Evolutionary conservation across 1,284 basidiomycete genomes (phyloP).

Genomic region (Farysia itapuensis): DNA sequence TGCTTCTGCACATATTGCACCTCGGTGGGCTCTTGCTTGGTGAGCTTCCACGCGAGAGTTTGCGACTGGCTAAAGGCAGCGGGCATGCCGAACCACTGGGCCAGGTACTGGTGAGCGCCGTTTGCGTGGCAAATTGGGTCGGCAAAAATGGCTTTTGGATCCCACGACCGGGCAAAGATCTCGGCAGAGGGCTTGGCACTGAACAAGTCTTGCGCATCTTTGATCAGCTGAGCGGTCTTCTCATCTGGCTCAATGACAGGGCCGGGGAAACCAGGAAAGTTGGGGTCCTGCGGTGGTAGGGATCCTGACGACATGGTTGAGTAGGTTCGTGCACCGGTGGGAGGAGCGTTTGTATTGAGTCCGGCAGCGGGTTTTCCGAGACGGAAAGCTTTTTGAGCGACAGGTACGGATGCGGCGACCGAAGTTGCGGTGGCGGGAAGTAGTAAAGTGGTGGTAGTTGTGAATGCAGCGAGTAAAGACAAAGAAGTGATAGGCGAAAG

Average conservation of each 20-base stretch:
- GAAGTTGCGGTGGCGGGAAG: too few species aligned
- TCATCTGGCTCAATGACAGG: conserved; percentile 4
- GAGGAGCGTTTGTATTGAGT: neutral
- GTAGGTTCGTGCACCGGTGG: neutral
- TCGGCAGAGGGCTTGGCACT: conserved; percentile 66
- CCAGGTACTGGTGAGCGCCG: conserved; percentile 14
- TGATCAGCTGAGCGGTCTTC: conserved; percentile 6
- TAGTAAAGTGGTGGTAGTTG: too few species aligned
- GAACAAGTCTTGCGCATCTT: conserved; percentile 63
- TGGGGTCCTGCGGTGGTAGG: neutral
- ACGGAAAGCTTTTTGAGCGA: neutral
- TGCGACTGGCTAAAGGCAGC: conserved; percentile 66
- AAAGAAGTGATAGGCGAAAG: too few species aligned
- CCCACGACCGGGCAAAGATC: conserved; percentile 68
- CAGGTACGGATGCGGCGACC: too few species aligned
- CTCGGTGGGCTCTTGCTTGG: conserved; percentile 64
- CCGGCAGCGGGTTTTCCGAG: neutral
- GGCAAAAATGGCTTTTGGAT: conserved; percentile 68
- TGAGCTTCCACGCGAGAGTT: conserved; percentile 66
- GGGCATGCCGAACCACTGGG: conserved; percentile 69
- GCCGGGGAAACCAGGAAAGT: conserved; percentile 1
- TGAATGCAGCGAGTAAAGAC: too few species aligned
- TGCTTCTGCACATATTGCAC: conserved; percentile 69
- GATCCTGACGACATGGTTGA: conserved; percentile 11
- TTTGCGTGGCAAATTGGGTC: conserved; percentile 47